Conservation (phyloP, 2,329 filamentous ascomycete genomes). For the Aspergillus tanneri region DNA sequence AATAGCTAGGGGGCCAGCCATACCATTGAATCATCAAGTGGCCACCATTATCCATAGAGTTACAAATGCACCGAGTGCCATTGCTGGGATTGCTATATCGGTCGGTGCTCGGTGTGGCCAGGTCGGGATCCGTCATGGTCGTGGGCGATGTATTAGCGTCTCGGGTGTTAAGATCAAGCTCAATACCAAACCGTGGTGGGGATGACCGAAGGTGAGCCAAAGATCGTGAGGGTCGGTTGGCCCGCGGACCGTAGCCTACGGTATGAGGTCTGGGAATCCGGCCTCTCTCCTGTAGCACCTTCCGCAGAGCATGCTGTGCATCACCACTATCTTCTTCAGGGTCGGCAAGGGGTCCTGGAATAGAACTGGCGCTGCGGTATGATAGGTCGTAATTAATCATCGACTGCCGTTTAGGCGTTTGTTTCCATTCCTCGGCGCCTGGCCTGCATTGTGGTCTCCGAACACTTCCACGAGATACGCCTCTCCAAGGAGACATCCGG, state of each 20-base stretch:
- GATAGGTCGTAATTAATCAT: constrained; percentile 33
- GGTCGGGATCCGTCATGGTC: constrained; percentile 50
- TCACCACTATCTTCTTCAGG: constrained; percentile 38
- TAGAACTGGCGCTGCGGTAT: constrained; percentile 31
- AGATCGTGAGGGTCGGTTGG: constrained; percentile 33
- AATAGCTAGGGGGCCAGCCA: constrained; percentile 15
- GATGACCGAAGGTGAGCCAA: constrained; percentile 44
- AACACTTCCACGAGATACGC: constrained; percentile 29
- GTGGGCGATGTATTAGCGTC: constrained; percentile 51
- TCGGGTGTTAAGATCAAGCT: constrained; percentile 38
- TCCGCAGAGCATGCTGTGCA: constrained; percentile 49
- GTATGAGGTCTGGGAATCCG: constrained; percentile 28
- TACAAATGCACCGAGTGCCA: constrained; percentile 60
- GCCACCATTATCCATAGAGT: constrained; percentile 53
- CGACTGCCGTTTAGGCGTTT: constrained; percentile 36
- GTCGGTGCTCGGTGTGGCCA: constrained; percentile 55
- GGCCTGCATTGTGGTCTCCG: constrained; percentile 26
- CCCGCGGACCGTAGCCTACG: constrained; percentile 30
- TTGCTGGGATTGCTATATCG: constrained; percentile 52
- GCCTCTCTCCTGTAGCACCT: constrained; percentile 42
- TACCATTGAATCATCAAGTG: constrained; percentile 61
- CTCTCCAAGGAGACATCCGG: constrained; percentile 43
- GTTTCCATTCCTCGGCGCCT: constrained; percentile 30
- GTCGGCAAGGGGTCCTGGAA: constrained; percentile 27
- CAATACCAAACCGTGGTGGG: constrained; percentile 39